Conservation (phyloP, 1,284 basidiomycete genomes). For the Amylostereum chailletii region DNA sequence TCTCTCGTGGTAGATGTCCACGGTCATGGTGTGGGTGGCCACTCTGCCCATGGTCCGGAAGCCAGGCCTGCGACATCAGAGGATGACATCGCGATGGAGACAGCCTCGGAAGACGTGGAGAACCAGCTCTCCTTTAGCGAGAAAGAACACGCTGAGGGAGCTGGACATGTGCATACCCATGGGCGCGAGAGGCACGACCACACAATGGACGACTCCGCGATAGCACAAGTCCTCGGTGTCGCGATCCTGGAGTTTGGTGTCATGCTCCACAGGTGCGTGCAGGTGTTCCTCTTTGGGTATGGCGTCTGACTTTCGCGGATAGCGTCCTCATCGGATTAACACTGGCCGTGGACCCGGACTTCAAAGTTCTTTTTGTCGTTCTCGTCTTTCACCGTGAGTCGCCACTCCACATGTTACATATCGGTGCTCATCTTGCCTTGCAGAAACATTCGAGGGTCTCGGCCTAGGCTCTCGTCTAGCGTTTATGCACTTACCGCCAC, state of each 20-base stretch:
- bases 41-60: slow-evolving; percentile 67
- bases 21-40: slow-evolving; percentile 57
- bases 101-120: too few species aligned
- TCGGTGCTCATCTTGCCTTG: slow-evolving; percentile 1
- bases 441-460: slow-evolving; percentile 87
- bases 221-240: slow-evolving; percentile 80
- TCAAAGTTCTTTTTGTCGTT: slow-evolving; percentile 85
- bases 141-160: too few species aligned
- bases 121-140: too few species aligned
- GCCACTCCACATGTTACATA: background rate
- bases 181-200: background rate
- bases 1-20: slow-evolving; percentile 40
- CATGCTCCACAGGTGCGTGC: slow-evolving; percentile 63
- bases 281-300: background rate
- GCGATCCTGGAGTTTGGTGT: slow-evolving; percentile 91
- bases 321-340: slow-evolving; percentile 89
- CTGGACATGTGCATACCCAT: too few species aligned
- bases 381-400: slow-evolving; percentile 81
- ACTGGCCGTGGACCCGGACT: slow-evolving; percentile 76
- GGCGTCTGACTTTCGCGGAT: background rate
- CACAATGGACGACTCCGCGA: slow-evolving; percentile 28
- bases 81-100: slow-evolving; percentile 3
- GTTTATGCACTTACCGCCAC: slow-evolving; percentile 53
- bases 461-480: slow-evolving; percentile 85
- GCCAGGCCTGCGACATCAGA: slow-evolving; percentile 1